phyloP scores from a whole-genome alignment of 1,284 basidiomycete genomes.

The Ustilago xerochloae region DNA sequence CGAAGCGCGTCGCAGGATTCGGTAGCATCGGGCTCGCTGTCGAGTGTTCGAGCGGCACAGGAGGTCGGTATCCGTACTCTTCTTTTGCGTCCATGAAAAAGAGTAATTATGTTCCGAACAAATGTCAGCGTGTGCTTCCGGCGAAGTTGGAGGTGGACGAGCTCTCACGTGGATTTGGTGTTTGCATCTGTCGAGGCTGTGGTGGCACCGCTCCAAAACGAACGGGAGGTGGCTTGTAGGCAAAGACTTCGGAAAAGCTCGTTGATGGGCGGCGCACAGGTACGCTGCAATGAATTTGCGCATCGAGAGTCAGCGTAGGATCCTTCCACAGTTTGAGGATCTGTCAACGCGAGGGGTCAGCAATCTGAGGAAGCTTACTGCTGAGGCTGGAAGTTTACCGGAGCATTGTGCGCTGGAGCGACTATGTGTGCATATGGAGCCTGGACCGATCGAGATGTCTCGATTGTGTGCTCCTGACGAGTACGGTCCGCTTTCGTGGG shows the following conservation, averaged over 20 bases:
- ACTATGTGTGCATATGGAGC: no score
- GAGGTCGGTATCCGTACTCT: neutral
- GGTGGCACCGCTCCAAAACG: slow-evolving; percentile 18
- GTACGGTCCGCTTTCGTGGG: no score
- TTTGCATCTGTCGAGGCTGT: neutral
- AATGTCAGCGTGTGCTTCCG: neutral
- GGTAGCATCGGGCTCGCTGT: neutral
- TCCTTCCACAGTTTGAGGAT: no score
- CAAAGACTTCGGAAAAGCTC: slow-evolving; percentile 27
- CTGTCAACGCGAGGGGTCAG: no score
- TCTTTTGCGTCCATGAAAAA: neutral
- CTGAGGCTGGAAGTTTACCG: no score
- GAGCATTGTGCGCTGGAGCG: no score
- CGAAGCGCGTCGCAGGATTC: neutral
- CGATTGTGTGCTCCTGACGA: no score
- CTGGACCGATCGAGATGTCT: no score
- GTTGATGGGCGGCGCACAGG: slow-evolving; percentile 16
- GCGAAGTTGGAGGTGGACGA: neutral
- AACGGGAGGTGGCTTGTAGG: slow-evolving; percentile 19
- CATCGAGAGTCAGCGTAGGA: no score
- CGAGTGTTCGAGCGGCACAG: neutral
- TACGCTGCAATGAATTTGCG: slow-evolving; percentile 1
- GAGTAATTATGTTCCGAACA: no score
- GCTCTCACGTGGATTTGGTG: slow-evolving; percentile 8
- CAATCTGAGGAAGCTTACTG: no score